Percentiles rank a stretch among this genome's conserved stretches.
Evolutionary conservation across 345 rosid genomes (phyloP).

Genomic region (Eucalyptus marginata): DNA sequence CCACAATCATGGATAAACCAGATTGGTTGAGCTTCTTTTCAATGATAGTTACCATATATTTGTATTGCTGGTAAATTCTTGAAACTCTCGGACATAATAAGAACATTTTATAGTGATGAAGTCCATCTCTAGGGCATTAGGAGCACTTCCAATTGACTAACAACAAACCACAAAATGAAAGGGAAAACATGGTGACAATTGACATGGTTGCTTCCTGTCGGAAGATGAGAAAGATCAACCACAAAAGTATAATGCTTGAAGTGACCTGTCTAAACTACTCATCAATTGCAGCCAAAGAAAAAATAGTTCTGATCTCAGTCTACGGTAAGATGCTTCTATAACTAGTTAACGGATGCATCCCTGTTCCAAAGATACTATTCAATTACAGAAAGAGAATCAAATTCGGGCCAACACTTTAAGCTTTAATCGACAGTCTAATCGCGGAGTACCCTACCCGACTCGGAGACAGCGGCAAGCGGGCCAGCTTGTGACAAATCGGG

Average conservation of each 20-base stretch:
- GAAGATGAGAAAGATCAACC: background rate
- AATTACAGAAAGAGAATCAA: background rate
- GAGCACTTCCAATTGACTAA: background rate
- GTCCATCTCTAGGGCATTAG: background rate
- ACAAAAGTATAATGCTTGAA: background rate
- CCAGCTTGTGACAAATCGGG: too few species aligned
- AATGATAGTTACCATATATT: background rate
- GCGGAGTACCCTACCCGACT: too few species aligned
- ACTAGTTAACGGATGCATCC: background rate
- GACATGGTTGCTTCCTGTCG: background rate
- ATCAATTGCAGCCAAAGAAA: background rate
- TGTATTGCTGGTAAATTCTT: background rate
- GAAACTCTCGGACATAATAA: background rate
- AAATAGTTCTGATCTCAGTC: background rate
- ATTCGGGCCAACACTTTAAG: background rate
- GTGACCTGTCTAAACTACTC: background rate
- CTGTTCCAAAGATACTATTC: background rate
- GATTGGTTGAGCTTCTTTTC: background rate
- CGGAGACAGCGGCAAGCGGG: too few species aligned
- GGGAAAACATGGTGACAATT: background rate
- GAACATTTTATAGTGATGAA: background rate
- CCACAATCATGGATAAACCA: background rate
- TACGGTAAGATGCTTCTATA: background rate
- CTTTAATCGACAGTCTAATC: too few species aligned
- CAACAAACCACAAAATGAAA: background rate